These are phyloP conservation scores for Exophiala viscosa DNA, from an alignment of 2,329 filamentous ascomycete species.

Conservation along the genomic window DNA sequence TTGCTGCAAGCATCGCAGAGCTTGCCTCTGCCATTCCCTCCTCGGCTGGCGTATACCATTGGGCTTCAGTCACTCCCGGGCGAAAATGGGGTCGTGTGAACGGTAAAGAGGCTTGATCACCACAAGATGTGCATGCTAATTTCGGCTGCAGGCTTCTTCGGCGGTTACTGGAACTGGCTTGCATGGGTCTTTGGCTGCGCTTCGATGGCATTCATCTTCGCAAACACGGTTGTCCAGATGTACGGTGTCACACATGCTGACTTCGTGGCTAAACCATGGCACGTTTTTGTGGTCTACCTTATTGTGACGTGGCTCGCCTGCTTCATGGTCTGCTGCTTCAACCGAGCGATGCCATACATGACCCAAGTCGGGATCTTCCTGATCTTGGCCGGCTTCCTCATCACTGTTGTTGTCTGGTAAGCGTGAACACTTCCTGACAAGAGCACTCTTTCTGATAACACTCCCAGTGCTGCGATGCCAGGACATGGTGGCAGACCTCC, in stretches of 20 bases:
- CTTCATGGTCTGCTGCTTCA: conserved; percentile 39
- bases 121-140: neutral
- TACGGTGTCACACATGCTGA: conserved; percentile 53
- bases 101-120: neutral
- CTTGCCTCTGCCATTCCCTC: conserved; percentile 60
- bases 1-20: conserved; percentile 59
- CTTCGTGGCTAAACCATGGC: conserved; percentile 53
- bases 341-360: conserved; percentile 38
- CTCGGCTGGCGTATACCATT: conserved; percentile 59
- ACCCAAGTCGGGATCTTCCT: conserved; percentile 47
- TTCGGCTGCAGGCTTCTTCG: conserved; percentile 42
- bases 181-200: conserved; percentile 62
- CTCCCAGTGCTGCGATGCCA: conserved; percentile 20
- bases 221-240: conserved; percentile 58
- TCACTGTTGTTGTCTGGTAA: conserved; percentile 44
- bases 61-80: conserved; percentile 58
- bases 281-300: conserved; percentile 58
- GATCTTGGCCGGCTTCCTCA: conserved; percentile 44
- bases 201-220: conserved; percentile 55
- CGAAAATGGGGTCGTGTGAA: conserved; percentile 48
- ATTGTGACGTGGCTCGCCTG: conserved; percentile 31
- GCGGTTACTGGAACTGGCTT: conserved; percentile 44
- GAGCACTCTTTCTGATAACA: neutral
- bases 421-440: neutral
- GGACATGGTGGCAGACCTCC: conserved; percentile 15